A percentile compares a stretch with the other conserved stretches of the same genome.
Conservation (phyloP, 805 yeast genomes). For the Kodamaea nitidulidarum region DNA sequence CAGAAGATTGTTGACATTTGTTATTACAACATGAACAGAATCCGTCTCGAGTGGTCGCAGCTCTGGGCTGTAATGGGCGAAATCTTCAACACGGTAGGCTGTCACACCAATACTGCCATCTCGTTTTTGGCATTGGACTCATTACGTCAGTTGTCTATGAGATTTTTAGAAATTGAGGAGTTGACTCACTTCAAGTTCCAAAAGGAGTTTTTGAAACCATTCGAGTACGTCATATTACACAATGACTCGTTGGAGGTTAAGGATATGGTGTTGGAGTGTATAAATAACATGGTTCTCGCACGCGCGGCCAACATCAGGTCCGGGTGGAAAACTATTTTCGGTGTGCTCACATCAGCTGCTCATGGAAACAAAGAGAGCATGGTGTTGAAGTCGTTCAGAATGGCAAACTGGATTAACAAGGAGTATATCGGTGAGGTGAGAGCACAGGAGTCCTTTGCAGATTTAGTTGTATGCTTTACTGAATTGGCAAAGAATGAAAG, state of each 20-base stretch:
- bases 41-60: slow-evolving; percentile 93
- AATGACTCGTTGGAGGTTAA: slow-evolving; percentile 68
- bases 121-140: slow-evolving; percentile 92
- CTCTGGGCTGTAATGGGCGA: slow-evolving; percentile 93
- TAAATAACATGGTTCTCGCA: slow-evolving; percentile 76
- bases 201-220: slow-evolving; percentile 88
- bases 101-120: slow-evolving; percentile 69
- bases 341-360: slow-evolving; percentile 73
- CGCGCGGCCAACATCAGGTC: slow-evolving; percentile 74
- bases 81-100: slow-evolving; percentile 80
- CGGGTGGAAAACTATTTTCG: slow-evolving; percentile 92
- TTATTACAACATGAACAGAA: slow-evolving; percentile 95
- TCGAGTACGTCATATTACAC: slow-evolving; percentile 69
- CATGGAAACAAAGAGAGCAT: slow-evolving; percentile 51
- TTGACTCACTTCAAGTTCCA: slow-evolving; percentile 94
- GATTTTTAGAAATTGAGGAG: slow-evolving; percentile 92
- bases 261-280: slow-evolving; percentile 86
- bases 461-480: slow-evolving; percentile 70
- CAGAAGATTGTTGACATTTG: slow-evolving; percentile 97
- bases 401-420: slow-evolving; percentile 57
- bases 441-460: slow-evolving; percentile 63
- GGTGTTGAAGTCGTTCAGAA: slow-evolving; percentile 60
- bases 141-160: slow-evolving; percentile 83
- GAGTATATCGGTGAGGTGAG: slow-evolving; percentile 61
- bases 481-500: slow-evolving; percentile 79